Base-by-base conservation (phyloP, 2,329 filamentous ascomycete genomes). In the Aspergillus texensis region DNA sequence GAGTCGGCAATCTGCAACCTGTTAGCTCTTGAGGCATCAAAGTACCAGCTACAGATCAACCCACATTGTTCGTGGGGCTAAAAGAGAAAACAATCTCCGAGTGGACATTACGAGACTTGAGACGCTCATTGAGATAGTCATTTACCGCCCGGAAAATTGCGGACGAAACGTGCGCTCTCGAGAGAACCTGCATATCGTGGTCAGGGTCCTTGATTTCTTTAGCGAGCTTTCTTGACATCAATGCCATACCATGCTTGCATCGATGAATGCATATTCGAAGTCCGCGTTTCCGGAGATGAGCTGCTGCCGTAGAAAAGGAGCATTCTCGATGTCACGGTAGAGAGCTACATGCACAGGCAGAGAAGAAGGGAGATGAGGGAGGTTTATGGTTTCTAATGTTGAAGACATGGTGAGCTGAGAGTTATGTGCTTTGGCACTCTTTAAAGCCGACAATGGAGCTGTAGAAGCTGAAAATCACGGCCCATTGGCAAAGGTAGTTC, bases 241-340 rank as follows among this genome's bases (percentile, higher is more conserved):
- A 28, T 39, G 14, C 43, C 84, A 65, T 83, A 94, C 90, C 76
- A 91, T 87, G 53, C 87, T 88, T 24, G 93, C 93, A 79, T 99
- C 94, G 54, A 99, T 86, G 69, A 99, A 91, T 39, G 94, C 93
- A 82, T 98, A 98, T 78, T 98, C 93, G 71, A 94, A 98, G 10
- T 90, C 89, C 12, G 87, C 74, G 74, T 98, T 97, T 58, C 92
- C 91, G 6, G 88, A 85, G n/a, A 98, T 83, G 6, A 99, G 87
- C 80, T 97, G 94, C 70, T 89, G 84, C 58, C 93, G 90, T 50
- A 99, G 83, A 73, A 90, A 93, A 0, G 86, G 79, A 12, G 93
- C 86, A 76, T 99, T 99, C 65, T 85, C 77, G 62, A 98, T 87
- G 75, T 92, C 82, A 26, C 83, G 85, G 81, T 95, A 97, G 36